Base-by-base conservation (phyloP, 345 rosid species). In the Syzygium aromaticum region DNA sequence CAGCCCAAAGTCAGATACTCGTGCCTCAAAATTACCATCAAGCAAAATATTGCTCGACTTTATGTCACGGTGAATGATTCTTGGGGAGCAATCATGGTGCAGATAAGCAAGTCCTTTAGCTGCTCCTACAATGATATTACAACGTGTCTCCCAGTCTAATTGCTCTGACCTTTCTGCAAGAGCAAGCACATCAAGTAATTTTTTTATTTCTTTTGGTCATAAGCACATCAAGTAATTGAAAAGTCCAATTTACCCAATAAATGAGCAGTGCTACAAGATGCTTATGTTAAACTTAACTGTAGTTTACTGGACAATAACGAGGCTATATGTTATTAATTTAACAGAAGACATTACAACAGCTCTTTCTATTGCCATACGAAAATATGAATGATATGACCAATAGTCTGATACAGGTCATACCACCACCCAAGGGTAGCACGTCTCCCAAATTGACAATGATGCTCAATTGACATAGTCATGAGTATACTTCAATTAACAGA, bases 1-100 rank as follows among this genome's bases (percentile, higher is more conserved):
- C 86, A 98, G 98, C 86, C 99, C 99, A 88, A 98, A 98, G 87
- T 98, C 99, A 2, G 99, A 96, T 82, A 98, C 99, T 21, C 99
- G 98, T 77, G 99, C 99, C 93, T 96, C 98, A 86, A 95, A 93
- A 91, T 96, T 98, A 54, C 95, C 98, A 92, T 98, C 99, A 86
- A 98, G 99, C 92, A 98, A 88, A 89, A 98, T 98, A 90, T 98
- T 98, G 93, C 99, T 96, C 3, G 99, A 92, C 91, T 98, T 98
- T 91, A 98, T 98, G 91, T 98, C 99, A 84, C 99, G 98, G 87
- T 98, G 99, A 89, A 98, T 94, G 91, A 98, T 96, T 92, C 99
- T 95, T 40, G 99, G 99, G 86, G 98, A 96, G 91, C 99, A 96
- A 91, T 98, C 99, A 51, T 98, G 99, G 91, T 96, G 99, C 92